These are phyloP conservation scores for Xerocomellus amylosporus DNA, from an alignment of 768 basidiomycete species.

Conservation along the genomic window DNA sequence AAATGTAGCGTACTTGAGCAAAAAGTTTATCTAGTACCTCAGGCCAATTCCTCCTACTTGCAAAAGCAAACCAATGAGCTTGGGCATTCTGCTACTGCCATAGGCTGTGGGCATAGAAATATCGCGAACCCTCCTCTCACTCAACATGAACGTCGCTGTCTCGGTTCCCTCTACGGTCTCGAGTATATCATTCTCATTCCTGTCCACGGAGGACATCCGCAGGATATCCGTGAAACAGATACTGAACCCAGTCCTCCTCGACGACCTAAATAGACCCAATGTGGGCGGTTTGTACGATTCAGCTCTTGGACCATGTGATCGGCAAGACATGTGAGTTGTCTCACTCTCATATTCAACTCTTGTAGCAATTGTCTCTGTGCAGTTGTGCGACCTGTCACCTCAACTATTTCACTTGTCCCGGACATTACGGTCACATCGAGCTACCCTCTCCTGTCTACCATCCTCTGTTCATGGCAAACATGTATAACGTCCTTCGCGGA, in stretches of 20 bases:
- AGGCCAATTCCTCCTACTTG: not conserved
- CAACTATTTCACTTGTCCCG: constrained; percentile 92
- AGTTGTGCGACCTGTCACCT: constrained; percentile 94
- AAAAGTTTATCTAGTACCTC: constrained; percentile 16
- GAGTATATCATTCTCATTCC: constrained; percentile 90
- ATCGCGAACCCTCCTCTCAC: not conserved
- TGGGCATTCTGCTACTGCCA: not conserved
- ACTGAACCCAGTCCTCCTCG: constrained; percentile 86
- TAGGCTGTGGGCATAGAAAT: not conserved
- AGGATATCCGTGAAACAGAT: constrained; percentile 98
- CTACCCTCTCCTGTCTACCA: constrained; percentile 94
- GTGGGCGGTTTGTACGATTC: constrained; percentile 93
- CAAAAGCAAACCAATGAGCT: not conserved
- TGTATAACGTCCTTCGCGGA: constrained; percentile 82
- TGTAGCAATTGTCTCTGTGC: constrained; percentile 10
- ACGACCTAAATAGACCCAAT: constrained; percentile 91
- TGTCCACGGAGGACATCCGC: constrained; percentile 82
- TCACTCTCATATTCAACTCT: not conserved
- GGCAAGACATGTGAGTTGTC: constrained; percentile 80
- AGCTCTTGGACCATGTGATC: constrained; percentile 85
- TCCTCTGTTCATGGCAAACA: constrained; percentile 91
- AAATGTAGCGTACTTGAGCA: constrained; percentile 11
- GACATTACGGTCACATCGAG: constrained; percentile 98
- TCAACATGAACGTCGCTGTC: constrained; percentile 82
- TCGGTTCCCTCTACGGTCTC: constrained; percentile 83